Evolutionary conservation across 1,284 basidiomycete species (phyloP).

Genomic region (Fomitopsis betulina): DNA sequence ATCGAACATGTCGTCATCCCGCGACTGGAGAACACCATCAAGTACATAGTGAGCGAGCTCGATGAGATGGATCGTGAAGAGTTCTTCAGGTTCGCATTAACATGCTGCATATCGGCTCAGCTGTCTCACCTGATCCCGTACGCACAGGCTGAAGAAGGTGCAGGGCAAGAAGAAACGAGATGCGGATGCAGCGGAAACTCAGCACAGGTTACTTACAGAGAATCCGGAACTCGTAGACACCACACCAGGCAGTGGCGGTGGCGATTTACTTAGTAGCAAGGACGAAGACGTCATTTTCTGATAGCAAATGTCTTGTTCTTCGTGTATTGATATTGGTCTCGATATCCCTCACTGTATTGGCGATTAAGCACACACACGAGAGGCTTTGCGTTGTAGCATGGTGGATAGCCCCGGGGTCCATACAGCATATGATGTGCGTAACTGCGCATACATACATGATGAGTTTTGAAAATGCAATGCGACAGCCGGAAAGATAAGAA

Average conservation of each 20-base stretch:
- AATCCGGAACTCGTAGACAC: slow-evolving; percentile 19
- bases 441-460: slow-evolving; percentile 46
- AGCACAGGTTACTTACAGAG: slow-evolving; percentile 26
- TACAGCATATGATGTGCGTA: slow-evolving; percentile 49
- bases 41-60: slow-evolving; percentile 91
- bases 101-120: slow-evolving; percentile 11
- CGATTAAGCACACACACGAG: not conserved
- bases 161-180: slow-evolving; percentile 97
- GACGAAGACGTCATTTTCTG: slow-evolving; percentile 92
- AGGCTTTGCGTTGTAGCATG: not conserved
- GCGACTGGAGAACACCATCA: slow-evolving; percentile 94
- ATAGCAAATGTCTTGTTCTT: not conserved
- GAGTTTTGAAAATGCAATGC: slow-evolving; percentile 42
- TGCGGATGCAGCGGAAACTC: slow-evolving; percentile 45
- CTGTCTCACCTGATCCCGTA: not conserved
- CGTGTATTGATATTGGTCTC: not conserved
- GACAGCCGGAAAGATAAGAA: slow-evolving; percentile 25
- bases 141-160: slow-evolving; percentile 82
- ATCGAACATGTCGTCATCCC: slow-evolving; percentile 99
- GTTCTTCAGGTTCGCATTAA: slow-evolving; percentile 73
- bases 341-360: not conserved
- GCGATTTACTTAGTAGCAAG: slow-evolving; percentile 77
- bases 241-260: slow-evolving; percentile 18
- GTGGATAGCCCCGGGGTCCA: slow-evolving; percentile 20
- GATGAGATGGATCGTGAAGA: slow-evolving; percentile 98